Evolutionary conservation across 1,139 yeast genomes (phyloP).

Genomic region (Pneumocystis jirovecii): DNA sequence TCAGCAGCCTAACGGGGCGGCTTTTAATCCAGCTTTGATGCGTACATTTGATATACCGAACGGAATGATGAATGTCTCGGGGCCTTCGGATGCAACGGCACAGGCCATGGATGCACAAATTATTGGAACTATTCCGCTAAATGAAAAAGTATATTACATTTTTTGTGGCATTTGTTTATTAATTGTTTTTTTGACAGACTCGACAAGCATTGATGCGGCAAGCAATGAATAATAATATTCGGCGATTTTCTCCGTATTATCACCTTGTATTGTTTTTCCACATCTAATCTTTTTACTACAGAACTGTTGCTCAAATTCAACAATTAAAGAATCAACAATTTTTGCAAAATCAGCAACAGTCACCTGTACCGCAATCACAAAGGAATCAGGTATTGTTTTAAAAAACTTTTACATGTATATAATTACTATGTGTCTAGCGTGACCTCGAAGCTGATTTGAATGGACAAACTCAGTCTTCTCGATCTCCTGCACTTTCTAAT

Average conservation of each 20-base stretch:
- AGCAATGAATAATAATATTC: conserved; percentile 17
- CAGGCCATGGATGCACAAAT: conserved; percentile 2
- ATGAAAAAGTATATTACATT: not conserved
- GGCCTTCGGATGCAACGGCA: not conserved
- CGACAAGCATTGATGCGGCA: conserved; percentile 20
- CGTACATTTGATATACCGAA: not conserved
- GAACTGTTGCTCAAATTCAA: conserved; percentile 19
- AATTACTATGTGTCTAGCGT: not conserved
- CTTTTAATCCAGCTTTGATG: conserved; percentile 1
- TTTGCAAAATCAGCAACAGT: conserved; percentile 18
- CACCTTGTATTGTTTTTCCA: not conserved
- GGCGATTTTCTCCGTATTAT: conserved; percentile 8
- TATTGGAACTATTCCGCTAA: not conserved
- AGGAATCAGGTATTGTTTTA: not conserved
- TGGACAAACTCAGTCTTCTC: conserved; percentile 2
- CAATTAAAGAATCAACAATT: conserved; percentile 19
- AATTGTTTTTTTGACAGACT: conserved; percentile 13
- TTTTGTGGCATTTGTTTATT: not conserved
- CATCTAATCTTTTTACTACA: conserved; percentile 5
- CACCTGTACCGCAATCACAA: conserved; percentile 19
- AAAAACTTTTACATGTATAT: not conserved
- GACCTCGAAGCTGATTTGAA: conserved; percentile 5
- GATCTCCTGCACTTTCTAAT: conserved; percentile 10
- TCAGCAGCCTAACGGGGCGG: conserved; percentile 12
- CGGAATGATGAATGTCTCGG: conserved; percentile 1